These are phyloP conservation scores for Plasmopara halstedii DNA, from an alignment of 352 stramenopile genomes.

Conservation along the genomic window DNA sequence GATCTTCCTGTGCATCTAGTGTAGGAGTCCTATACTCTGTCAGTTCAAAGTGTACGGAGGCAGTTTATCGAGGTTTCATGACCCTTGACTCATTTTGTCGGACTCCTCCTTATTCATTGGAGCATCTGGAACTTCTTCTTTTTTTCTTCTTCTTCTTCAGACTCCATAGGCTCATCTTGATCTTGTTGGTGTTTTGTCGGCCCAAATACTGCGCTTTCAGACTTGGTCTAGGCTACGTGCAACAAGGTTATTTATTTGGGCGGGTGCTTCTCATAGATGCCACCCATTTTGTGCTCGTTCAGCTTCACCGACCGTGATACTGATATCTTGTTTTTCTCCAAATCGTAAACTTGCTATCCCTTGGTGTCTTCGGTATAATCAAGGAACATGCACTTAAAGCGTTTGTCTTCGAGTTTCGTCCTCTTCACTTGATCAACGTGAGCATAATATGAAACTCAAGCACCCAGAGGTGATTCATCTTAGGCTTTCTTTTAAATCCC, in stretches of 20 bases:
- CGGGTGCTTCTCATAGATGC: background rate
- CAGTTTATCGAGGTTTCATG: too few species aligned
- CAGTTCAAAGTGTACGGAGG: background rate
- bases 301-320: background rate
- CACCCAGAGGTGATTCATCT: background rate
- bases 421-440: background rate
- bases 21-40: background rate
- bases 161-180: background rate
- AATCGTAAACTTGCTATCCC: background rate
- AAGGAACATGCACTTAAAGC: background rate
- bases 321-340: background rate
- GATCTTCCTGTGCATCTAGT: too few species aligned
- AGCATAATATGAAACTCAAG: background rate
- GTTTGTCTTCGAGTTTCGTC: background rate
- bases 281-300: background rate
- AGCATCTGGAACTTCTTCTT: background rate
- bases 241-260: background rate
- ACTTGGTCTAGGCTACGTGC: background rate
- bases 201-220: background rate
- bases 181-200: background rate
- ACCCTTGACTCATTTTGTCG: too few species aligned
- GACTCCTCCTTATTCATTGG: too few species aligned
- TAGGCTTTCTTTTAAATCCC: background rate
- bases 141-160: background rate
- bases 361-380: background rate